Conservation (phyloP, 2,329 filamentous ascomycete species). For the Trichothecium sympodiale region DNA sequence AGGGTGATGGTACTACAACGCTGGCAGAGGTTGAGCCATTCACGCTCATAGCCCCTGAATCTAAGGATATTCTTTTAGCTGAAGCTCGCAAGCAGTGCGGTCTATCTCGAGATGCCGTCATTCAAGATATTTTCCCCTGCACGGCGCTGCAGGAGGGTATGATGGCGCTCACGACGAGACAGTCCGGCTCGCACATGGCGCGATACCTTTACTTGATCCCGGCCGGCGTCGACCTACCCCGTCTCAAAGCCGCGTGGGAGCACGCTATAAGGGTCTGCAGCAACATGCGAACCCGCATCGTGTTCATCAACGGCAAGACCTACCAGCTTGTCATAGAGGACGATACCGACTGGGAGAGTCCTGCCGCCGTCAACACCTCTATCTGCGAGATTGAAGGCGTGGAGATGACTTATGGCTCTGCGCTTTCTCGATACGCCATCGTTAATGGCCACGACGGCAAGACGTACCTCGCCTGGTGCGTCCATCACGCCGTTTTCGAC, state of each 20-base stretch:
- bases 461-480: constrained; percentile 1
- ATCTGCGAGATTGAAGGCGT: not conserved
- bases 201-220: not conserved
- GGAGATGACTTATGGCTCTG: constrained; percentile 6
- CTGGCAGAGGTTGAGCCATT: not conserved
- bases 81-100: constrained; percentile 1
- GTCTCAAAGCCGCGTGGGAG: constrained; percentile 8
- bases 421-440: constrained; percentile 6
- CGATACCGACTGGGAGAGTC: not conserved
- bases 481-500: constrained; percentile 10
- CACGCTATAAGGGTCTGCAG: constrained; percentile 5
- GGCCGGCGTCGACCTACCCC: too few species aligned
- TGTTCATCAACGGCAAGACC: constrained; percentile 6
- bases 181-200: constrained; percentile 5
- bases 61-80: not conserved
- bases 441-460: constrained; percentile 1
- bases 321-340: constrained; percentile 6
- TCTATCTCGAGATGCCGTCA: constrained; percentile 4
- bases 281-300: constrained; percentile 10
- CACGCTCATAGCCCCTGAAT: not conserved
- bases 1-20: not conserved
- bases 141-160: constrained; percentile 9
- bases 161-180: constrained; percentile 6
- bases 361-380: not conserved
- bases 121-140: constrained; percentile 19